Evolutionary conservation across 331 rosid species (phyloP), one percentile per base, ranked within the genome.

Genomic region (Dryas integrifolia): DNA sequence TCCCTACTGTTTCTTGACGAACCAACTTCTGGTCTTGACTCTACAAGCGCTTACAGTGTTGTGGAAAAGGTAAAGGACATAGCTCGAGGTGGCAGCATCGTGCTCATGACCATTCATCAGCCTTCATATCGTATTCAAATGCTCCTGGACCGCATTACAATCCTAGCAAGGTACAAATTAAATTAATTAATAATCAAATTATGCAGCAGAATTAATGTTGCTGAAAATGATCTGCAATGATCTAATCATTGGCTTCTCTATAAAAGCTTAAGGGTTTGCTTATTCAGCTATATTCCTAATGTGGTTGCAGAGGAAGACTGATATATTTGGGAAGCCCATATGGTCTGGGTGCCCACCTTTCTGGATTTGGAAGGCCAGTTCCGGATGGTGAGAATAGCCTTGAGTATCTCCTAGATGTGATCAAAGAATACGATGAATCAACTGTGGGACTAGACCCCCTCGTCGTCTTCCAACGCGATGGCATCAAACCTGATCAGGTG

Each of bases 1-100:
- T 77, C 92, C 4, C 82, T 93, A 70, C 73, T 93, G 52, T 90
- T 93, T 80, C 88, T 90, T 3, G 98, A 93, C 10, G 98, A 93
- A 75, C 97, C 98, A 48, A 93, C 98, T 85, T 87, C 97, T 9
- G 98, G 98, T 43, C 88, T 93, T 5, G 98, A 93, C 81, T 93
- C 98, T 7, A 90, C 94, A 0, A 93, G 96, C 65, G 98, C 97
- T 67, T 83, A 80, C 69, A 90, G 90, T 75, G 97, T 90, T 0
- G 98, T 90, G 57, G 98, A 93, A 66, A 93, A 90, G 78, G 90
- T 93, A 58, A 93, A 90, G 76, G 94, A 86, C 77, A 93, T 93
- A 30, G 98, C 98, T 79, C 86, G 76, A 65, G 86, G 82, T 35
- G 97, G 97, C 16, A 89, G 97, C 83, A 87, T 85, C 12, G 96